Evolutionary conservation across 164 flowering plant genomes (phyloP).

Genomic region (Santalum album): DNA sequence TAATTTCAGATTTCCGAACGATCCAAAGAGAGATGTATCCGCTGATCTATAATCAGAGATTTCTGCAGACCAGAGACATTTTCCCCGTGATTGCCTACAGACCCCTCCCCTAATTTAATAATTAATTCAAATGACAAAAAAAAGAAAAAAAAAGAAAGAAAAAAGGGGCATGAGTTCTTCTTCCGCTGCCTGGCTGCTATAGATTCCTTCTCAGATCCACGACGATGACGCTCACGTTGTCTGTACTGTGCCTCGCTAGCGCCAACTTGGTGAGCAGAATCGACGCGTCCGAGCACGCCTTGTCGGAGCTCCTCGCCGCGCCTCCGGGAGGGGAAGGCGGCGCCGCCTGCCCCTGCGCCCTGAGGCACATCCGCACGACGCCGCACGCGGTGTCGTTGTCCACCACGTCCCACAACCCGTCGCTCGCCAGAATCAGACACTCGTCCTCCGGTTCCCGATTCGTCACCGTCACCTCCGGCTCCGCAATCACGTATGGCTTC

Average conservation of each 20-base stretch:
- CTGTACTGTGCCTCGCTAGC: conserved; percentile 58
- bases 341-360: conserved; percentile 13
- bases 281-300: conserved; percentile 59
- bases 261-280: conserved; percentile 74
- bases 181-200: too few relatives aligned
- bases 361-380: conserved; percentile 47
- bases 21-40: too few relatives aligned
- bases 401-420: conserved; percentile 72
- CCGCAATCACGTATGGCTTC: conserved; percentile 55
- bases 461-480: conserved; percentile 52
- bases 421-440: conserved; percentile 54
- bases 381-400: conserved; percentile 52
- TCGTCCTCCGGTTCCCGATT: conserved; percentile 45
- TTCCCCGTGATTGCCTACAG: too few relatives aligned
- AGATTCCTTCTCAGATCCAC: conserved; percentile 44
- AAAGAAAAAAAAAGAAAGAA: too few relatives aligned
- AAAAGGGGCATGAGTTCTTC: too few relatives aligned
- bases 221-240: conserved; percentile 79
- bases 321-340: conserved; percentile 2
- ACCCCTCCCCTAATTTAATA: too few relatives aligned
- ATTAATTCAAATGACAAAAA: too few relatives aligned
- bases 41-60: too few relatives aligned
- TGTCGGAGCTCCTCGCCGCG: conserved; percentile 16
- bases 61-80: too few relatives aligned
- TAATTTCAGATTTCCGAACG: too few relatives aligned